These are phyloP conservation scores for Microbotryum lychnidis-dioicae DNA, from an alignment of 1,284 basidiomycete species.

Conservation along the genomic window DNA sequence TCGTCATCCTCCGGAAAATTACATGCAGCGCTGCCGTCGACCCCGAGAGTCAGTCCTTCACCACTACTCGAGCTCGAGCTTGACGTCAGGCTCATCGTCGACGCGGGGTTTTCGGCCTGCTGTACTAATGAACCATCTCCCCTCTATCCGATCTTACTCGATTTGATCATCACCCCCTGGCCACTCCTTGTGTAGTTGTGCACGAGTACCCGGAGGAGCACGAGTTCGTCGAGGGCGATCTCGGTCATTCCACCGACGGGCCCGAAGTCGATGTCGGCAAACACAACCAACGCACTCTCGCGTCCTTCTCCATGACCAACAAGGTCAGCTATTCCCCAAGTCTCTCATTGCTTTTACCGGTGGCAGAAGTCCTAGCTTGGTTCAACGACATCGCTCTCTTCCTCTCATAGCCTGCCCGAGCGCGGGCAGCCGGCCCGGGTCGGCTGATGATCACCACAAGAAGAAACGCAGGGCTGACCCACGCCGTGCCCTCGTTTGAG, in stretches of 20 bases:
- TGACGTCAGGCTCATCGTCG: too few relatives aligned
- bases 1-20: too few relatives aligned
- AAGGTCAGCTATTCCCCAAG: slow-evolving; percentile 11
- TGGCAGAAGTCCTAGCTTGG: not conserved
- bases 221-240: slow-evolving; percentile 13
- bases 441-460: too few relatives aligned
- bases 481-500: not conserved
- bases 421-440: not conserved
- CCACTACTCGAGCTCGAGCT: too few relatives aligned
- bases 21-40: too few relatives aligned
- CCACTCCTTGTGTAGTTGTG: not conserved
- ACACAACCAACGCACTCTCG: slow-evolving; percentile 32
- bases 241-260: slow-evolving; percentile 26
- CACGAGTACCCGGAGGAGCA: slow-evolving; percentile 6
- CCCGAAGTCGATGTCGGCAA: slow-evolving; percentile 29
- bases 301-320: slow-evolving; percentile 33
- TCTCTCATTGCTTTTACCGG: not conserved
- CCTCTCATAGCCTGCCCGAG: not conserved
- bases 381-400: not conserved
- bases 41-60: too few relatives aligned
- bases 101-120: too few relatives aligned
- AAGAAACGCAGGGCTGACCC: too few relatives aligned
- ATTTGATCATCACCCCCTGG: too few relatives aligned
- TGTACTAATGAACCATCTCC: too few relatives aligned
- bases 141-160: too few relatives aligned